Percentiles rank a stretch among this genome's conserved stretches.
Evolutionary conservation across 140 eudicot genomes (phyloP).

Genomic region (Oenanthe javanica): DNA sequence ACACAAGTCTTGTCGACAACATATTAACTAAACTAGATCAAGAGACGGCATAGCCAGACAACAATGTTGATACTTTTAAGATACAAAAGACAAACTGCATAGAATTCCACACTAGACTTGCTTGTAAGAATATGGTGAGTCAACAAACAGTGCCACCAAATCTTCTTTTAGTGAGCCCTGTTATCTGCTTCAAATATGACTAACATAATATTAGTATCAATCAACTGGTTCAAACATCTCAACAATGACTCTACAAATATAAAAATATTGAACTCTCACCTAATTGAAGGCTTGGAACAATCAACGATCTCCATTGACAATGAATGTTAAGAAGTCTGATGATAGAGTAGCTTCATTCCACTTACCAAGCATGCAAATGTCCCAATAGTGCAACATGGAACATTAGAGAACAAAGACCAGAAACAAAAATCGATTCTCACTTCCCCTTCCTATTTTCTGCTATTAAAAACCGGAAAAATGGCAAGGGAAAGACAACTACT

Average conservation of each 20-base stretch:
- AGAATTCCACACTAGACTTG: not conserved
- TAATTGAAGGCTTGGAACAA: slow-evolving; percentile 36
- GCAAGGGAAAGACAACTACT: slow-evolving; percentile 32
- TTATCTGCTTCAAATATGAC: slow-evolving; percentile 16
- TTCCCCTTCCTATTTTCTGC: slow-evolving; percentile 41
- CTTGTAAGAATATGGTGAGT: not conserved
- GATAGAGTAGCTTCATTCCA: slow-evolving; percentile 18
- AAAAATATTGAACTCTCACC: slow-evolving; percentile 32
- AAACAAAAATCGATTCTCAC: slow-evolving; percentile 13
- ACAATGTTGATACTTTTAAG: not conserved
- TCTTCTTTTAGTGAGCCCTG: slow-evolving; percentile 14
- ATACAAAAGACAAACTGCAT: not conserved
- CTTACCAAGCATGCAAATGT: slow-evolving; percentile 8
- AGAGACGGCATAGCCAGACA: not conserved
- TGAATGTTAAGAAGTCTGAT: slow-evolving; percentile 10
- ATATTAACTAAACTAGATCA: not conserved
- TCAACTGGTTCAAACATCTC: not conserved
- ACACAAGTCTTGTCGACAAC: not conserved
- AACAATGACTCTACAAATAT: not conserved
- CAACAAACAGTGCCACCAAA: slow-evolving; percentile 27
- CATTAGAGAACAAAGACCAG: slow-evolving; percentile 17
- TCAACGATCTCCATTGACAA: slow-evolving; percentile 22
- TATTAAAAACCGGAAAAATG: slow-evolving; percentile 61
- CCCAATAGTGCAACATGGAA: slow-evolving; percentile 16
- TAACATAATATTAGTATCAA: slow-evolving; percentile 6